Evolutionary conservation across 2,329 filamentous ascomycete genomes (phyloP).

Genomic region (Knoxdaviesia proteae): DNA sequence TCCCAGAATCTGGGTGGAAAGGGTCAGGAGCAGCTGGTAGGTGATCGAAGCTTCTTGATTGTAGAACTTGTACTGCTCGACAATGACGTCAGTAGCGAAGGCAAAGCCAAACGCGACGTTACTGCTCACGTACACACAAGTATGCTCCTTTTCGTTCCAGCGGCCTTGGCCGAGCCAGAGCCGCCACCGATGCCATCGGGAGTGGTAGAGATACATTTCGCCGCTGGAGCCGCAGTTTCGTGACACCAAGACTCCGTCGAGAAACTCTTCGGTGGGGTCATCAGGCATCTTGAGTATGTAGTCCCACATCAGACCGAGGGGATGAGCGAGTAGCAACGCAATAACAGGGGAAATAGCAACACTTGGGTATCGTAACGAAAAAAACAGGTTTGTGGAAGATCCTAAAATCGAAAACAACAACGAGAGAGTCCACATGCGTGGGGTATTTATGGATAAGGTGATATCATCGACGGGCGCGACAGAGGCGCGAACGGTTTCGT

Average conservation of each 20-base stretch:
- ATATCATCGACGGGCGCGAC: slow-evolving; percentile 58
- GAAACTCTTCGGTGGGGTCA: slow-evolving; percentile 25
- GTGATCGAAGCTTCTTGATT: slow-evolving; percentile 55
- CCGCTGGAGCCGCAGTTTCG: slow-evolving; percentile 4
- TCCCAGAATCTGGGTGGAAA: slow-evolving; percentile 71
- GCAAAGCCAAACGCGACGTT: slow-evolving; percentile 81
- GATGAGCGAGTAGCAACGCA: slow-evolving; percentile 65
- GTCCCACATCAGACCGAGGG: slow-evolving; percentile 66
- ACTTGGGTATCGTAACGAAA: slow-evolving; percentile 75
- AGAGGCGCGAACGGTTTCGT: slow-evolving; percentile 61
- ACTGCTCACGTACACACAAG: slow-evolving; percentile 74
- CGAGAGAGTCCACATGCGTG: slow-evolving; percentile 72
- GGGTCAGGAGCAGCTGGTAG: slow-evolving; percentile 64
- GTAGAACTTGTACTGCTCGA: slow-evolving; percentile 79
- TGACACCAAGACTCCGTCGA: slow-evolving; percentile 22
- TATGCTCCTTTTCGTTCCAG: slow-evolving; percentile 82
- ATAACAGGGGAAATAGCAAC: slow-evolving; percentile 81
- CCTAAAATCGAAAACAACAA: slow-evolving; percentile 61
- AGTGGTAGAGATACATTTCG: not conserved
- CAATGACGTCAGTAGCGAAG: slow-evolving; percentile 76
- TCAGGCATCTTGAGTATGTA: slow-evolving; percentile 42
- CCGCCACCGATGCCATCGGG: slow-evolving; percentile 23
- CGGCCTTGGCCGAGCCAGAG: slow-evolving; percentile 60
- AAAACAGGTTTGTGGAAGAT: slow-evolving; percentile 72
- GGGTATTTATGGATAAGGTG: slow-evolving; percentile 64